Conservation (phyloP, 306 rosid genomes). For the Cucurbita argyrosperma region DNA sequence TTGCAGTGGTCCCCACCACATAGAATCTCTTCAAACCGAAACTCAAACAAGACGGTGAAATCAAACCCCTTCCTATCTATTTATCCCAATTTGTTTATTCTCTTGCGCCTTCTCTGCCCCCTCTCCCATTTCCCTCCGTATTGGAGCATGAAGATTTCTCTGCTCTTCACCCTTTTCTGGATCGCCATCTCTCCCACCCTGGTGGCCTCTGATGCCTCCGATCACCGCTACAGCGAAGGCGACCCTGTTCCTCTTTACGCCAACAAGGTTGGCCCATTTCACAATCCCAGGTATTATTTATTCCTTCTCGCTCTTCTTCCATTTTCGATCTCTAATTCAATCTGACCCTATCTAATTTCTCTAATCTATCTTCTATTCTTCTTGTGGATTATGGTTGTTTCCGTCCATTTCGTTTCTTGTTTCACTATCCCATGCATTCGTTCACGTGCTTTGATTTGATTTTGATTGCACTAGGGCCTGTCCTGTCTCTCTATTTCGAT, state of each 20-base stretch:
- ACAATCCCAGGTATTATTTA: slow-evolving; percentile 32
- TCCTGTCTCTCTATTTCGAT: background rate
- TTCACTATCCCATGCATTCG: background rate
- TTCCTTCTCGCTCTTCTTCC: background rate
- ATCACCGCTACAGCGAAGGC: slow-evolving; percentile 31
- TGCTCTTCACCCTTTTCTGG: background rate
- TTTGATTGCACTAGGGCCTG: background rate
- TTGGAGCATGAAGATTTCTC: background rate
- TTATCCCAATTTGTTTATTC: background rate
- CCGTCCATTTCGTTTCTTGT: too few species aligned
- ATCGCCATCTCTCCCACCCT: slow-evolving; percentile 2
- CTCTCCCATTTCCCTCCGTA: background rate
- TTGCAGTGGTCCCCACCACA: background rate
- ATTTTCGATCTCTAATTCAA: background rate
- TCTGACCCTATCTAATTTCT: background rate
- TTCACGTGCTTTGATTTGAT: background rate
- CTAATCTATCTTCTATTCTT: background rate
- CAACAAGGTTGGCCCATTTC: slow-evolving; percentile 39
- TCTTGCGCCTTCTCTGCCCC: background rate
- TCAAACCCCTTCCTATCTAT: background rate
- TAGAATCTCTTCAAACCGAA: background rate
- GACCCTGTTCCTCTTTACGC: slow-evolving; percentile 32
- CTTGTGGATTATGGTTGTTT: too few species aligned
- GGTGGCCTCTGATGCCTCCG: slow-evolving; percentile 16
- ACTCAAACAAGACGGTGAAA: background rate